Conservation (phyloP, 2,329 filamentous ascomycete species). For the Fusarium keratoplasticum region DNA sequence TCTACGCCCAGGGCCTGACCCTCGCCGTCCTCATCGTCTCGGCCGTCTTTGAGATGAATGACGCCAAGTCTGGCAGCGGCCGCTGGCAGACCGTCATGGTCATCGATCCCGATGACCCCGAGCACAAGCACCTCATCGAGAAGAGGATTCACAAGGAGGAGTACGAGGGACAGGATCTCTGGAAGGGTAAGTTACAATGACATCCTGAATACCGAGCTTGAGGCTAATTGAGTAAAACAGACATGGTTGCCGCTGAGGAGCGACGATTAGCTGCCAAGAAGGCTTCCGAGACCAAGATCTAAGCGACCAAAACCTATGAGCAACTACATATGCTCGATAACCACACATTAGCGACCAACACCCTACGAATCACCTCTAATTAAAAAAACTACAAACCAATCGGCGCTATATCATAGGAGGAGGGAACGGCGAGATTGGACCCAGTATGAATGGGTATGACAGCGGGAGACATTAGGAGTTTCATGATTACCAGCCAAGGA, state of each 20-base stretch:
- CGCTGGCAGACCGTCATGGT: constrained; percentile 89
- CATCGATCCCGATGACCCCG: constrained; percentile 82
- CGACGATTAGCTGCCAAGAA: constrained; percentile 61
- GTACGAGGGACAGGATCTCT: constrained; percentile 90
- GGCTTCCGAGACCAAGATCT: constrained; percentile 40
- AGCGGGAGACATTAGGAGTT: constrained; percentile 2
- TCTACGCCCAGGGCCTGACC: constrained; percentile 92
- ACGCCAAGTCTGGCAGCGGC: constrained; percentile 80
- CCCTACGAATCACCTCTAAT: constrained; percentile 15
- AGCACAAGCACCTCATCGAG: constrained; percentile 86
- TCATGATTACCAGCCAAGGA: not conserved
- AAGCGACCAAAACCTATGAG: constrained; percentile 5
- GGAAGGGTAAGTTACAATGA: constrained; percentile 74
- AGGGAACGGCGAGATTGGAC: not conserved
- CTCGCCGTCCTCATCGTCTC: constrained; percentile 85
- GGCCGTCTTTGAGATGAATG: constrained; percentile 82
- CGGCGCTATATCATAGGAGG: not conserved
- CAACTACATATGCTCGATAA: not conserved
- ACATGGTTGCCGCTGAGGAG: constrained; percentile 88
- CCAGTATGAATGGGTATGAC: not conserved
- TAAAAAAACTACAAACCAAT: constrained; percentile 3
- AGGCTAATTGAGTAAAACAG: constrained; percentile 53
- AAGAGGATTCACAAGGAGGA: constrained; percentile 89
- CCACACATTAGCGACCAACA: not conserved
- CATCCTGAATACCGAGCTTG: not conserved